phyloP scores from a whole-genome alignment of 2,329 filamentous ascomycete species.

The Alternaria ventricosa region DNA sequence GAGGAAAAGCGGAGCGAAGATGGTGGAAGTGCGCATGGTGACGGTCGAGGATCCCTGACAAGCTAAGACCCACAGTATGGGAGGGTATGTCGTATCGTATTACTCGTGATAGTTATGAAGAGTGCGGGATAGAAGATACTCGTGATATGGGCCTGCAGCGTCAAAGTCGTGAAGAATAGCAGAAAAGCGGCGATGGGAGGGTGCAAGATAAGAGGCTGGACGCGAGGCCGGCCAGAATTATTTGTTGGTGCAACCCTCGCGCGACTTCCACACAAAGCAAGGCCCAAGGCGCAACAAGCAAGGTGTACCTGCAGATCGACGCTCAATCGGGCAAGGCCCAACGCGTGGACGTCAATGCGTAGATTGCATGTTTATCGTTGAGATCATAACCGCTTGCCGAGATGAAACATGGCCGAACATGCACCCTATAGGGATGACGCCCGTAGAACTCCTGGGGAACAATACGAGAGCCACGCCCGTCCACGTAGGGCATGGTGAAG shows the following conservation, averaged over 20 bases:
- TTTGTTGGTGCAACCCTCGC: constrained; percentile 21
- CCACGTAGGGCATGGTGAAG: neutral
- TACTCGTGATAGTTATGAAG: neutral
- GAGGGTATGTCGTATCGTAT: neutral
- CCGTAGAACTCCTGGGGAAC: neutral
- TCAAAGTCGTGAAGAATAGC: constrained; percentile 1
- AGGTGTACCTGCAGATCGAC: constrained; percentile 20
- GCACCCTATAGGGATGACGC: neutral
- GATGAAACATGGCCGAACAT: neutral
- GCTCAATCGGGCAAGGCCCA: constrained; percentile 9
- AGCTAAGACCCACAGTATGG: constrained; percentile 5
- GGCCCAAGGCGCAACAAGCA: constrained; percentile 14
- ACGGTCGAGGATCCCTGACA: constrained; percentile 2
- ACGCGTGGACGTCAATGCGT: constrained; percentile 13
- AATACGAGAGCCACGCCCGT: neutral
- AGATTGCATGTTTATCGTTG: constrained; percentile 13
- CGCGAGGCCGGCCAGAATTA: constrained; percentile 3
- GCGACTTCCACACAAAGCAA: constrained; percentile 17
- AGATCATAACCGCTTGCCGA: neutral
- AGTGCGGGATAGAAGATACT: neutral
- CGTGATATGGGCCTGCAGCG: neutral
- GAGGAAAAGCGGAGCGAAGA: constrained; percentile 38
- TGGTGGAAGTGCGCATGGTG: constrained; percentile 38
- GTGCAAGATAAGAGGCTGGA: constrained; percentile 12
- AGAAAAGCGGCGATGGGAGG: neutral